Conservation (phyloP, 1,284 basidiomycete genomes). For the Sporisorium exsertum region DNA sequence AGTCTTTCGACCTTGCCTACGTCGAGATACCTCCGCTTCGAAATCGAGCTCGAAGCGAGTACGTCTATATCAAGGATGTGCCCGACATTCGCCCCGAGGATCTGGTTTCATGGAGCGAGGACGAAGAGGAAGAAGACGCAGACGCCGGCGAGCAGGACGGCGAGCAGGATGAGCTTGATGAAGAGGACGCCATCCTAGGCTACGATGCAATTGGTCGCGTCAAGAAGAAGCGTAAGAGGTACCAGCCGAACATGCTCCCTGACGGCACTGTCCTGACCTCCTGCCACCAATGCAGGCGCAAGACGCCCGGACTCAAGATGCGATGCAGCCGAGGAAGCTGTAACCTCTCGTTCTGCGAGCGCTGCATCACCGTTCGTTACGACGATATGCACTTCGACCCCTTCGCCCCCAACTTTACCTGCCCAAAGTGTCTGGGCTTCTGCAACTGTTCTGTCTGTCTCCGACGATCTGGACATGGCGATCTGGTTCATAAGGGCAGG, state of each 20-base stretch:
- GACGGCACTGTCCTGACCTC: slow-evolving; percentile 33
- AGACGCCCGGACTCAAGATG: slow-evolving; percentile 46
- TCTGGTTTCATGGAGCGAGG: slow-evolving; percentile 32
- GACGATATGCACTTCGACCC: slow-evolving; percentile 33
- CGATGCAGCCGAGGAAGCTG: slow-evolving; percentile 33
- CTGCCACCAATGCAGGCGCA: slow-evolving; percentile 54
- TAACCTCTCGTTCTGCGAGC: slow-evolving; percentile 33
- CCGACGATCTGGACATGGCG: slow-evolving; percentile 27
- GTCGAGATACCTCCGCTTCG: slow-evolving; percentile 30
- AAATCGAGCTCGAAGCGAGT: slow-evolving; percentile 42
- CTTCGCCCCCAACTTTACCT: slow-evolving; percentile 25
- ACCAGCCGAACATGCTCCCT: slow-evolving; percentile 18
- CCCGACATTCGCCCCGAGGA: slow-evolving; percentile 37
- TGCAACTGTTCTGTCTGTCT: slow-evolving; percentile 55
- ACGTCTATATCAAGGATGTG: slow-evolving; percentile 37
- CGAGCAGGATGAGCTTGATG: not conserved
- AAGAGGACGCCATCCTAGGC: slow-evolving; percentile 4
- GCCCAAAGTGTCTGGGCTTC: slow-evolving; percentile 46
- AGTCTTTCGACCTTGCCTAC: slow-evolving; percentile 36
- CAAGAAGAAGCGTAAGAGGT: slow-evolving; percentile 11
- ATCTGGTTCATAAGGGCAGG: slow-evolving; percentile 17
- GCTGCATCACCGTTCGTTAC: slow-evolving; percentile 40
- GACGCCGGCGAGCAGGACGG: slow-evolving; percentile 15
- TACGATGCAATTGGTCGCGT: slow-evolving; percentile 15
- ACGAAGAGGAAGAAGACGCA: slow-evolving; percentile 28